phyloP scores from a whole-genome alignment of 106 monocot species.

The Platanthera zijinensis region DNA sequence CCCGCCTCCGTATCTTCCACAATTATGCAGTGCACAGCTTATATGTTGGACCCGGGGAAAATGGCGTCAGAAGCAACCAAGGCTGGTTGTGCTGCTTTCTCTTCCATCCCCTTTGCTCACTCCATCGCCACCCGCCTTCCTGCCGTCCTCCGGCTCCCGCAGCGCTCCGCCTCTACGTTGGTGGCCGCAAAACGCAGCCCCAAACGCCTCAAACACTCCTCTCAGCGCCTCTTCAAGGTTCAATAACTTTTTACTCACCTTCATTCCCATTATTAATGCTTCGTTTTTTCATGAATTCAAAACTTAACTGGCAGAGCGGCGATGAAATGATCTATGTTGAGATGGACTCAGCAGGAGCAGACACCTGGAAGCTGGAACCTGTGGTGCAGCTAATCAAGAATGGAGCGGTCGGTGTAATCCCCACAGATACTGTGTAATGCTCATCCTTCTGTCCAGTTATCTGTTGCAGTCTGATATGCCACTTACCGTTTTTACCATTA shows the following conservation, averaged over 20 bases:
- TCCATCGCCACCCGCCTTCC: slow-evolving; percentile 2
- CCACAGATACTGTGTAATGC: slow-evolving; percentile 93
- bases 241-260: not conserved
- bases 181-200: slow-evolving; percentile 66
- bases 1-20: too few species aligned
- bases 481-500: too few species aligned
- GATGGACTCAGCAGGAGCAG: slow-evolving; percentile 54
- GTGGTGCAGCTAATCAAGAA: slow-evolving; percentile 65
- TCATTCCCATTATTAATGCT: not conserved
- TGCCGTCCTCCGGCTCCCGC: not conserved
- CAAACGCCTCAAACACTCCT: slow-evolving; percentile 75
- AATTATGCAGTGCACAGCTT: too few species aligned
- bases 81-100: not conserved
- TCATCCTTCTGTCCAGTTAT: not conserved
- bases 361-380: slow-evolving; percentile 82
- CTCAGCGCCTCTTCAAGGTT: slow-evolving; percentile 68
- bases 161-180: slow-evolving; percentile 8
- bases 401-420: slow-evolving; percentile 84
- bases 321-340: slow-evolving; percentile 74
- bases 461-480: not conserved
- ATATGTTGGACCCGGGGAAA: not conserved
- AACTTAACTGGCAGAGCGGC: slow-evolving; percentile 23
- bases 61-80: slow-evolving; percentile 2
- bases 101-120: not conserved
- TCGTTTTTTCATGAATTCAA: not conserved